Percentiles rank a stretch among this genome's conserved stretches.
These are phyloP conservation scores for Annulohypoxylon nitens DNA, from an alignment of 495 filamentous ascomycete genomes.

Conservation along the genomic window DNA sequence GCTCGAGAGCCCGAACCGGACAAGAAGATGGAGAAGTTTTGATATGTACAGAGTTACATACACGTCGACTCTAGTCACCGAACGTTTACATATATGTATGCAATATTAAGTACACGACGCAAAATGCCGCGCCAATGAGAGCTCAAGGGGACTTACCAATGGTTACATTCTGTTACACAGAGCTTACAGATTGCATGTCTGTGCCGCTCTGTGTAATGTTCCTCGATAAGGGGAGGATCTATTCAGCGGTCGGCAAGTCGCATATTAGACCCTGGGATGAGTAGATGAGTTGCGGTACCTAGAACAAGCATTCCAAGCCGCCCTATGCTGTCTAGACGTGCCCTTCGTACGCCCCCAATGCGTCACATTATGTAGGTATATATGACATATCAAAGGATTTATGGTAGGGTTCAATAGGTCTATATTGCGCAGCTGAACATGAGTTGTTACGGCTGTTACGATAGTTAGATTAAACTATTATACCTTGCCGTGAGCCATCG, in stretches of 20 bases:
- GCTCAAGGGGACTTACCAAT: conserved; percentile 9
- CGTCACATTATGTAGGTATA: background rate
- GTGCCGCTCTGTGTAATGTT: conserved; percentile 33
- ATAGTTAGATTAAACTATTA: conserved; percentile 18
- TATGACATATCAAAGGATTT: background rate
- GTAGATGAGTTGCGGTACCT: conserved; percentile 2
- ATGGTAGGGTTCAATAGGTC: conserved; percentile 10
- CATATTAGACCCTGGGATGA: conserved; percentile 11
- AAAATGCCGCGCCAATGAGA: conserved; percentile 38
- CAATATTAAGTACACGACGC: conserved; percentile 8
- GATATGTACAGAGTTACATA: conserved; percentile 23
- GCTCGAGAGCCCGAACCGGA: conserved; percentile 28
- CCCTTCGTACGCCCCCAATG: conserved; percentile 24
- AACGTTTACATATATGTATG: conserved; percentile 14
- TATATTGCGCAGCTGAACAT: conserved; percentile 9
- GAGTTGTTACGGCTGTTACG: background rate
- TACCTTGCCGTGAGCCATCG: background rate
- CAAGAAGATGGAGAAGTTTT: conserved; percentile 21
- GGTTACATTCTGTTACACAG: conserved; percentile 41
- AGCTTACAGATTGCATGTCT: conserved; percentile 25
- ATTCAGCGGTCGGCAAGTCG: conserved; percentile 32
- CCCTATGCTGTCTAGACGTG: background rate
- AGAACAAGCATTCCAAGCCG: background rate
- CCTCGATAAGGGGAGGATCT: conserved; percentile 23
- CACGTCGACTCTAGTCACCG: conserved; percentile 2